phyloP scores from a whole-genome alignment of 2,329 filamentous ascomycete species.

The Tolypocladium pustulatum region DNA sequence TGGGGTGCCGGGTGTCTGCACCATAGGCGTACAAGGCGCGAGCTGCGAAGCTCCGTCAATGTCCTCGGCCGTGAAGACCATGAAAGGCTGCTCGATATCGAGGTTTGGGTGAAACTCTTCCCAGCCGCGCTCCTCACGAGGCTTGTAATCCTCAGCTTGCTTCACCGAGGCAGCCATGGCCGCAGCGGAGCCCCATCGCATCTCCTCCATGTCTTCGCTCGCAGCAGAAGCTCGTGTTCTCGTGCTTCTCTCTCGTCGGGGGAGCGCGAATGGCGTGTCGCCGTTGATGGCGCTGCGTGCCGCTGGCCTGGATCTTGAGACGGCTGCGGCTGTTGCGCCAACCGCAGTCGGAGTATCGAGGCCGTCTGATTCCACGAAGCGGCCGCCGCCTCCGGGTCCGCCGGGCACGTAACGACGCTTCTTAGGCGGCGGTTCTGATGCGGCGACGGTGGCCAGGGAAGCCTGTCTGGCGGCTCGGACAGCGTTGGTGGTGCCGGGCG shows the following conservation, averaged over 20 bases:
- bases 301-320: conserved; percentile 38
- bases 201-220: conserved; percentile 45
- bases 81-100: conserved; percentile 73
- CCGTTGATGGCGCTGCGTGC: conserved; percentile 32
- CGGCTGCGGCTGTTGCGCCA: conserved; percentile 25
- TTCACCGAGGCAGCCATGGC: conserved; percentile 80
- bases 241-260: conserved; percentile 47
- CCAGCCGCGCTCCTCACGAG: conserved; percentile 91
- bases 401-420: conserved; percentile 74
- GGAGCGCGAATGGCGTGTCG: conserved; percentile 30
- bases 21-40: conserved; percentile 25
- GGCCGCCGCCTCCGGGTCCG: conserved; percentile 73
- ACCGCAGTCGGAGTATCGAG: conserved; percentile 41
- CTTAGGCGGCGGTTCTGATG: conserved; percentile 56
- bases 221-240: conserved; percentile 41
- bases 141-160: conserved; percentile 93
- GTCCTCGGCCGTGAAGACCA: conserved; percentile 71
- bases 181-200: conserved; percentile 77
- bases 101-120: conserved; percentile 95
- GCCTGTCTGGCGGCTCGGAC: conserved; percentile 27
- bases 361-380: conserved; percentile 67
- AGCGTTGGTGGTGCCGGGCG: conserved; percentile 31
- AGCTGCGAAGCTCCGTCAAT: conserved; percentile 60
- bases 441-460: conserved; percentile 18
- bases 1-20: conserved; percentile 16